phyloP scores from a whole-genome alignment of 192 early-diverging fungal species.

The Podila verticillata region DNA sequence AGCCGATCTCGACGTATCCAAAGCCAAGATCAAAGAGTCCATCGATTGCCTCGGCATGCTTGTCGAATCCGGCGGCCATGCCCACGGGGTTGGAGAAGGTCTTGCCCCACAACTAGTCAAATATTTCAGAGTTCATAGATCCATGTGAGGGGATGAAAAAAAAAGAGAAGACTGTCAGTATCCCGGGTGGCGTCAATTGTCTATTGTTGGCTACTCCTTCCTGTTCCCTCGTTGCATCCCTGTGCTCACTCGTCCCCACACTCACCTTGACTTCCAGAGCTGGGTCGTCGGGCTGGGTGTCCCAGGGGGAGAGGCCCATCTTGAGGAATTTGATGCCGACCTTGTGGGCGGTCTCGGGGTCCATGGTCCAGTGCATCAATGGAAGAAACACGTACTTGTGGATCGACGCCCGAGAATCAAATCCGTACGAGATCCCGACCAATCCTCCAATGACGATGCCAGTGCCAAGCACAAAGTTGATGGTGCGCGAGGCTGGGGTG shows the following conservation, averaged over 20 bases:
- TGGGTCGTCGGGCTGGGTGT: conserved; percentile 64
- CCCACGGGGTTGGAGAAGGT: conserved; percentile 82
- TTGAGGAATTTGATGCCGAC: conserved; percentile 69
- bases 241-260: neutral
- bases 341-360: conserved; percentile 81
- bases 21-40: conserved; percentile 86
- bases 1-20: conserved; percentile 91
- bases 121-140: too few species aligned
- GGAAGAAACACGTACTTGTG: conserved; percentile 76
- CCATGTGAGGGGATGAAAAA: neutral
- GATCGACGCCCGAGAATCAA: conserved; percentile 78
- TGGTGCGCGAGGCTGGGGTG: conserved; percentile 24
- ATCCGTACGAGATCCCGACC: conserved; percentile 65
- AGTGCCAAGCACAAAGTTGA: conserved; percentile 59
- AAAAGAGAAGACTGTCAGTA: neutral
- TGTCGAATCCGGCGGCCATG: conserved; percentile 92
- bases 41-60: conserved; percentile 90
- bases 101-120: conserved; percentile 76
- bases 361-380: conserved; percentile 69
- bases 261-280: conserved; percentile 61
- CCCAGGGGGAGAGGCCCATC: conserved; percentile 69
- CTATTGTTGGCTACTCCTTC: neutral
- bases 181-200: too few species aligned
- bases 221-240: neutral
- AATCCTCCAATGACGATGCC: conserved; percentile 43